Conservation (phyloP, 2,329 filamentous ascomycete species). For the Pezicula radicicola region DNA sequence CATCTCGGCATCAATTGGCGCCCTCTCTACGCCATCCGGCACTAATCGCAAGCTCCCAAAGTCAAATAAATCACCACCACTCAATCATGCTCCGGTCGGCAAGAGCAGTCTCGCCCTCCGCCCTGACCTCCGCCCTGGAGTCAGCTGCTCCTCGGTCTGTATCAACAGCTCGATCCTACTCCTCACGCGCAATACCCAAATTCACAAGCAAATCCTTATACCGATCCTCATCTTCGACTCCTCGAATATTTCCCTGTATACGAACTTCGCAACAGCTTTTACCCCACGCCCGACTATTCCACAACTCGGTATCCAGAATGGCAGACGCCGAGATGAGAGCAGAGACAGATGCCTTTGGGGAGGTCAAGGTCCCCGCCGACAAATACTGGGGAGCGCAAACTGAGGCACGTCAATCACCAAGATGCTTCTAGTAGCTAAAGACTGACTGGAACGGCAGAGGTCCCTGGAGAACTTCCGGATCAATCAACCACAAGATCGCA, state of each 20-base stretch:
- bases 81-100: slow-evolving; percentile 23
- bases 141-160: slow-evolving; percentile 20
- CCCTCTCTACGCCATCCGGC: no score
- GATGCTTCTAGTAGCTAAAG: neutral
- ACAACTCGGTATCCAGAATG: slow-evolving; percentile 28
- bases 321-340: slow-evolving; percentile 61
- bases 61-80: no score
- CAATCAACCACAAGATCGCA: slow-evolving; percentile 98
- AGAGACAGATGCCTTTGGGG: slow-evolving; percentile 97
- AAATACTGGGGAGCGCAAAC: slow-evolving; percentile 99
- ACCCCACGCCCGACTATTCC: slow-evolving; percentile 25
- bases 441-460: slow-evolving; percentile 30
- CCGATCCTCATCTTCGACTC: slow-evolving; percentile 7
- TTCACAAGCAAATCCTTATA: slow-evolving; percentile 6
- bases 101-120: slow-evolving; percentile 17
- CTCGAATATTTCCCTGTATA: slow-evolving; percentile 6
- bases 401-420: slow-evolving; percentile 46
- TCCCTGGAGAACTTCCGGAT: slow-evolving; percentile 98
- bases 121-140: slow-evolving; percentile 13
- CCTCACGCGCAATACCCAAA: slow-evolving; percentile 7
- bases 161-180: slow-evolving; percentile 13
- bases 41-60: no score
- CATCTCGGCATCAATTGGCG: no score
- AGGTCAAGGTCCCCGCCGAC: slow-evolving; percentile 86
- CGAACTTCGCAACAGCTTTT: slow-evolving; percentile 11